Conservation (phyloP, 1,284 basidiomycete species). For the Apiotrichum gracile region DNA sequence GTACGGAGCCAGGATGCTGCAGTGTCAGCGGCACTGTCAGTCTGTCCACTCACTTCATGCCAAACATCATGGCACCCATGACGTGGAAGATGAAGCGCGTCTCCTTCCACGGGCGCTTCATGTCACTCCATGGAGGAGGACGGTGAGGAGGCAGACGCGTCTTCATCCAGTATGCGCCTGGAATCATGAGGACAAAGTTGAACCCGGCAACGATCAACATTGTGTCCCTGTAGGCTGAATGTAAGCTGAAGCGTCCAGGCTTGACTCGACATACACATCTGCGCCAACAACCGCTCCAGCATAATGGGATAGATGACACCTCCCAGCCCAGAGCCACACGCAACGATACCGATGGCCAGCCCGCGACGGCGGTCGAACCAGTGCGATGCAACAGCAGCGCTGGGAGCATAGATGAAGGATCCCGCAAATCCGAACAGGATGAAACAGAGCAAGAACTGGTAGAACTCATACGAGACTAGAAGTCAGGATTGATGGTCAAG, state of each 20-base stretch:
- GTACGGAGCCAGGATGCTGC: slow-evolving; percentile 33
- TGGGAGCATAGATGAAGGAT: slow-evolving; percentile 36
- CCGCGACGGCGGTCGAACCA: slow-evolving; percentile 40
- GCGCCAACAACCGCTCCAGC: slow-evolving; percentile 31
- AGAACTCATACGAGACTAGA: slow-evolving; percentile 40
- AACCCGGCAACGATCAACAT: slow-evolving; percentile 40
- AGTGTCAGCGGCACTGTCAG: background rate
- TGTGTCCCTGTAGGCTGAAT: slow-evolving; percentile 36
- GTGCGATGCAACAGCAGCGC: slow-evolving; percentile 37
- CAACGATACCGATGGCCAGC: slow-evolving; percentile 38
- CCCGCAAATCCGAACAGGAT: slow-evolving; percentile 35
- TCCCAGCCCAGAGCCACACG: slow-evolving; percentile 36
- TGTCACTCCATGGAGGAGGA: slow-evolving; percentile 28
- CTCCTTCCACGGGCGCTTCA: slow-evolving; percentile 34
- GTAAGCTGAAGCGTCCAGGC: background rate
- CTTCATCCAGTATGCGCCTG: slow-evolving; percentile 36
- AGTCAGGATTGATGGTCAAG: background rate
- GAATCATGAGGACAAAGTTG: slow-evolving; percentile 36
- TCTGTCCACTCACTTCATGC: slow-evolving; percentile 27
- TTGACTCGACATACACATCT: slow-evolving; percentile 16
- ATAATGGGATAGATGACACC: slow-evolving; percentile 44
- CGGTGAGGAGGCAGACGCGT: slow-evolving; percentile 34
- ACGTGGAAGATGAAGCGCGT: slow-evolving; percentile 26
- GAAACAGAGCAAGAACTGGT: slow-evolving; percentile 42
- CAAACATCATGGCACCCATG: slow-evolving; percentile 22